Conservation (phyloP, 2,329 filamentous ascomycete species). For the Alternaria solani region DNA sequence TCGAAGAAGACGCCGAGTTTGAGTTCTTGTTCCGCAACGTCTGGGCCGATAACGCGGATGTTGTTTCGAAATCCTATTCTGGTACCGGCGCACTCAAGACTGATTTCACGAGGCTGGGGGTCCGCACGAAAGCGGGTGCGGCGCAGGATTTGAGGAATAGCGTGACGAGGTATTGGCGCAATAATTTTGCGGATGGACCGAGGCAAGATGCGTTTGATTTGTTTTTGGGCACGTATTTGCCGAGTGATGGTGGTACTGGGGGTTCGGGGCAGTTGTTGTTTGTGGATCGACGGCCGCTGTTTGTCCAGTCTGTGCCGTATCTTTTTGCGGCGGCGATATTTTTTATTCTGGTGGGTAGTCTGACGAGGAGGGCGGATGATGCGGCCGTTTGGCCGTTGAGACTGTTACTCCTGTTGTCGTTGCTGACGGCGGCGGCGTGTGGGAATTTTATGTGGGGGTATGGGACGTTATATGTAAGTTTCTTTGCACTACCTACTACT, state of each 20-base stretch:
- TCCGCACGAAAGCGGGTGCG: slow-evolving; percentile 83
- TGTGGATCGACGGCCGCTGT: slow-evolving; percentile 80
- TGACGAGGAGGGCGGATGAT: slow-evolving; percentile 75
- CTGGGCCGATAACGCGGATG: slow-evolving; percentile 98
- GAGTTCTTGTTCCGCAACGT: slow-evolving; percentile 94
- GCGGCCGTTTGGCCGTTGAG: slow-evolving; percentile 82
- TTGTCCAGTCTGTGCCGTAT: slow-evolving; percentile 95
- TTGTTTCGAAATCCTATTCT: slow-evolving; percentile 90
- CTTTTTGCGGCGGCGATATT: slow-evolving; percentile 86
- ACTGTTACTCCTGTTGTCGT: slow-evolving; percentile 82
- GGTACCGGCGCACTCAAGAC: slow-evolving; percentile 98
- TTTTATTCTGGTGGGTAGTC: slow-evolving; percentile 76
- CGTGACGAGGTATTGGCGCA: slow-evolving; percentile 85
- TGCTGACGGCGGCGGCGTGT: slow-evolving; percentile 73
- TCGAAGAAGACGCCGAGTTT: slow-evolving; percentile 81
- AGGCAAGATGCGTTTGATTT: slow-evolving; percentile 95
- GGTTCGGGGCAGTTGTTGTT: slow-evolving; percentile 79
- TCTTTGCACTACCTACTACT: too few relatives aligned
- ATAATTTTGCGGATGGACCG: slow-evolving; percentile 95
- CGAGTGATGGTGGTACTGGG: slow-evolving; percentile 74
- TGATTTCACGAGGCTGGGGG: slow-evolving; percentile 93
- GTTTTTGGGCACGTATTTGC: slow-evolving; percentile 86
- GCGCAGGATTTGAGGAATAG: slow-evolving; percentile 89
- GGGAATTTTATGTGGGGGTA: slow-evolving; percentile 80
- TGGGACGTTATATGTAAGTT: slow-evolving; percentile 86